Evolutionary conservation across 148 eudicot species (phyloP), one percentile per base, ranked within the genome.

Genomic region (Euryodendron excelsum): DNA sequence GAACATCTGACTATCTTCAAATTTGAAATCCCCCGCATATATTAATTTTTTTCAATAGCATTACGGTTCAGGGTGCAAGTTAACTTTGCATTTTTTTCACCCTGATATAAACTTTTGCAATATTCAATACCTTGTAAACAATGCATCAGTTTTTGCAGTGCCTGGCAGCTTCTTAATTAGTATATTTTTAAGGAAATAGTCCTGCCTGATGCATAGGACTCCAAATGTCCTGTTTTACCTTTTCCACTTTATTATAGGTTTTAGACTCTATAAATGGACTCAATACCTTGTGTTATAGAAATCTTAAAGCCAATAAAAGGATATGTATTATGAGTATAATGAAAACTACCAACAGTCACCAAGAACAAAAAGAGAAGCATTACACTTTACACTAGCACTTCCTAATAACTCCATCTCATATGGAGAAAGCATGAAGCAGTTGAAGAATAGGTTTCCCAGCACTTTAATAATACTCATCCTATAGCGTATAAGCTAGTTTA

Each of bases 361-460:
- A 50, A 6, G 17, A 18, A 33, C 44, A 34, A 53, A 52, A 15
- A 69, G 70, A 68, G 18, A 27, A 48, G 39, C 30, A 48, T 48
- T 28, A 71, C 15, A 71, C 23, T 15, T 59, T 47, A 14, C 47
- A 45, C 27, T 41, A 69, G 11, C 33, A 71, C 50, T 34, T 50
- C 75, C 31, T 48, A 25, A 15, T 9, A 27, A 20, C 44, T 72
- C 48, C 21, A 71, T 18, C 34, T 15, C 10, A 69, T 20, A 71
- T 14, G 52, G 44, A 72, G n/a, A n/a, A 62, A 62, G 27, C 28
- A 72, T 30, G 31, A 72, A 27, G 13, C 7, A 70, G 12, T 1
- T 20, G 58, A 70, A 70, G 74, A 70, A 70, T 12, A 69, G 73
- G 73, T 30, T 69, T 69, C 15, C 55, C 53, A 69, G 72, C n/a